phyloP scores from a whole-genome alignment of 768 basidiomycete genomes.

The Termitomyces eurrhizus region DNA sequence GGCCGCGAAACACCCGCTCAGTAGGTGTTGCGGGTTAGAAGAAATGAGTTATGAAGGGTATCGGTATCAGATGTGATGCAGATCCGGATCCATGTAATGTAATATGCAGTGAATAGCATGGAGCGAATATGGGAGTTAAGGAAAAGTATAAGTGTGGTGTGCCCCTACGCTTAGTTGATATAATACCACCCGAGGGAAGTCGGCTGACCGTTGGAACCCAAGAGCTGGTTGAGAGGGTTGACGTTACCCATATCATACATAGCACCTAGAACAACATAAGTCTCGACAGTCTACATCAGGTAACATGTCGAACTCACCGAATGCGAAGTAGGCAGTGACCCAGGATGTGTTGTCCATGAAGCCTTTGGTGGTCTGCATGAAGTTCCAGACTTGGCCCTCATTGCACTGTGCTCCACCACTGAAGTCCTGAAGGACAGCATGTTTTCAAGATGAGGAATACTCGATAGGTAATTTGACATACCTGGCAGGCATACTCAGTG shows the following conservation, averaged over 20 bases:
- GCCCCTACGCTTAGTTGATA: slow-evolving; percentile 30
- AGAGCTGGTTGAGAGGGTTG: slow-evolving; percentile 49
- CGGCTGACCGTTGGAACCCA: slow-evolving; percentile 41
- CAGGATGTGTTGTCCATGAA: slow-evolving; percentile 44
- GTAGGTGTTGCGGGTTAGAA: slow-evolving; percentile 17
- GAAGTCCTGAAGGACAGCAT: slow-evolving; percentile 44
- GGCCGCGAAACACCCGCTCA: slow-evolving; percentile 16
- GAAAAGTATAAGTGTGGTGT: not conserved
- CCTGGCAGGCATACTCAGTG: slow-evolving; percentile 74
- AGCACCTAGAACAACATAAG: slow-evolving; percentile 33
- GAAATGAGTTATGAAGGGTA: not conserved
- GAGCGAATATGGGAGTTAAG: not conserved
- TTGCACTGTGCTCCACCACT: slow-evolving; percentile 38
- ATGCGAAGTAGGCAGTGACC: slow-evolving; percentile 47
- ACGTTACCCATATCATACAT: slow-evolving; percentile 57
- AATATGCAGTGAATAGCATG: slow-evolving; percentile 9
- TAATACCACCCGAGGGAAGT: slow-evolving; percentile 50
- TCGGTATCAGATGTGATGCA: slow-evolving; percentile 17
- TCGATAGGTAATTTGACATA: slow-evolving; percentile 14
- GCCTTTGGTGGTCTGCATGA: slow-evolving; percentile 39
- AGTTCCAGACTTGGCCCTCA: slow-evolving; percentile 38
- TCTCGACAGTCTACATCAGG: not conserved
- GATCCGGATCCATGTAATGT: slow-evolving; percentile 4
- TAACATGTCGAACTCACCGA: slow-evolving; percentile 43
- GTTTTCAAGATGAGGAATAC: not conserved